Conservation (phyloP, 306 rosid genomes). For the Canavalia ensiformis region DNA sequence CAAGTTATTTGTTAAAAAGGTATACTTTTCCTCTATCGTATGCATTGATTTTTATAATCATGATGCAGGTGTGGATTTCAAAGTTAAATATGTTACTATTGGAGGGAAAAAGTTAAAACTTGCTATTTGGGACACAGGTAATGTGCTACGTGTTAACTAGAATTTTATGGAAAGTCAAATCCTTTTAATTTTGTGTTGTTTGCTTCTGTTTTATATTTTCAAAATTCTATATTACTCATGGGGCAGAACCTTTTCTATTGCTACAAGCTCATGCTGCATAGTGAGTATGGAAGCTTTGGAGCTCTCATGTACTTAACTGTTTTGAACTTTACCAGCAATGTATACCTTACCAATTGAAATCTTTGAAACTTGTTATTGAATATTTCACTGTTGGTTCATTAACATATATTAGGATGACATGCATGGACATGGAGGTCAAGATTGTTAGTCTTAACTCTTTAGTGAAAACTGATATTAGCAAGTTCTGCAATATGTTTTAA, state of each 20-base stretch:
- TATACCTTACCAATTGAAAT: background rate
- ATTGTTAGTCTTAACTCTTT: background rate
- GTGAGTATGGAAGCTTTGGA: slow-evolving; percentile 22
- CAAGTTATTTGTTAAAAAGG: background rate
- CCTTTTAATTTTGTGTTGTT: slow-evolving; percentile 10
- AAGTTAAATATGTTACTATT: slow-evolving; percentile 63
- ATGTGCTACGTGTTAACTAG: slow-evolving; percentile 25
- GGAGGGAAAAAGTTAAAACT: slow-evolving; percentile 87
- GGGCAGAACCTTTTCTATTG: background rate
- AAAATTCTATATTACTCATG: slow-evolving; percentile 22
- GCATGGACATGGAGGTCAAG: background rate
- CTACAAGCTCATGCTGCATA: background rate
- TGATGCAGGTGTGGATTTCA: slow-evolving; percentile 90
- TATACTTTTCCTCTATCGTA: background rate
- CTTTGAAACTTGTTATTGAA: background rate
- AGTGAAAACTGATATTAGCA: background rate
- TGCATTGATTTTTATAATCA: slow-evolving; percentile 30
- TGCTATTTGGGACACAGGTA: slow-evolving; percentile 98
- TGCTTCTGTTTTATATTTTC: background rate
- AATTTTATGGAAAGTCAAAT: background rate
- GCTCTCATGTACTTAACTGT: slow-evolving; percentile 27
- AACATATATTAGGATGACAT: slow-evolving; percentile 22
- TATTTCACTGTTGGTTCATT: slow-evolving; percentile 22
- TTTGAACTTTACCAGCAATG: slow-evolving; percentile 19
- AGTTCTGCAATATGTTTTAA: background rate